Evolutionary conservation across 2,329 filamentous ascomycete species (phyloP).

Genomic region (Neurospora crassa): DNA sequence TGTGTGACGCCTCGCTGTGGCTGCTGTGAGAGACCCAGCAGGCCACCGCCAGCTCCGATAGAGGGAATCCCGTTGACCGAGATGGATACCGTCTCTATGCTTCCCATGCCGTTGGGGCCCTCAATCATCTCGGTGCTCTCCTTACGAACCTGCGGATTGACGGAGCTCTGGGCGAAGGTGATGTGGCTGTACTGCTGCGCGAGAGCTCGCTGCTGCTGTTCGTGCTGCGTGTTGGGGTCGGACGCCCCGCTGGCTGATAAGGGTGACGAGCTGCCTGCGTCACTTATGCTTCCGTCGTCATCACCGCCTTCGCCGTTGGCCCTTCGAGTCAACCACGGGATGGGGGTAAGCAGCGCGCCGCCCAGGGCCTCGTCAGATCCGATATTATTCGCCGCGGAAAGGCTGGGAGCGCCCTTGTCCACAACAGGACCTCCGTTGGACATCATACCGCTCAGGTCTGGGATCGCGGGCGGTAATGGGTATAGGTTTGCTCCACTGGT

Average conservation of each 20-base stretch:
- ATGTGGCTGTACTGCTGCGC: slow-evolving; percentile 17
- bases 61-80: slow-evolving; percentile 61
- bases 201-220: slow-evolving; percentile 6
- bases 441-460: slow-evolving; percentile 46
- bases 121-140: slow-evolving; percentile 75
- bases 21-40: slow-evolving; percentile 8
- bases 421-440: slow-evolving; percentile 51
- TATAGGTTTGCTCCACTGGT: slow-evolving; percentile 74
- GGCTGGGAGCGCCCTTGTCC: slow-evolving; percentile 19
- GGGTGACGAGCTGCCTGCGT: slow-evolving; percentile 14
- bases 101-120: slow-evolving; percentile 67
- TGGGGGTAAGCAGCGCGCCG: slow-evolving; percentile 84
- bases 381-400: slow-evolving; percentile 34
- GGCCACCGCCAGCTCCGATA: slow-evolving; percentile 26
- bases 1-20: slow-evolving; percentile 57
- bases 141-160: slow-evolving; percentile 55
- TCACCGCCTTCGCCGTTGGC: slow-evolving; percentile 20
- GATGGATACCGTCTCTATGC: slow-evolving; percentile 72
- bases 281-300: slow-evolving; percentile 11
- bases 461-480: slow-evolving; percentile 63
- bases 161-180: slow-evolving; percentile 21
- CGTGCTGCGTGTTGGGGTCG: slow-evolving; percentile 6
- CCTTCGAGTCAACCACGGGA: slow-evolving; percentile 66
- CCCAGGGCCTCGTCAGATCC: slow-evolving; percentile 85
- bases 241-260: slow-evolving; percentile 6